Base-by-base conservation (phyloP, 2,329 filamentous ascomycete genomes). In the Phaeoacremonium minimum region DNA sequence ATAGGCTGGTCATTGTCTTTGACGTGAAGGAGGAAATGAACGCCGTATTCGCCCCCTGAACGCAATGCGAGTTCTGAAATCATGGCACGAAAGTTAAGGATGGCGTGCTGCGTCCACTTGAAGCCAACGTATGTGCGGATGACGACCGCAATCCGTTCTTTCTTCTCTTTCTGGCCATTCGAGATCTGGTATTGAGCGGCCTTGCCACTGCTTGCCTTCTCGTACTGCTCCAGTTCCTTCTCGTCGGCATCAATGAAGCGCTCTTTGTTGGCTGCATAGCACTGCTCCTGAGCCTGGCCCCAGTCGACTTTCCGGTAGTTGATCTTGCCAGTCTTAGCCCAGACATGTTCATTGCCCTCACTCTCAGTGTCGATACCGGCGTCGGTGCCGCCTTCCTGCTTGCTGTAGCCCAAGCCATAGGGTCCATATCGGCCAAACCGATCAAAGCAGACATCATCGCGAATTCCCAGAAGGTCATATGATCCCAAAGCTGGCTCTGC, bases 1-100 rank as follows among this genome's bases (percentile, higher is more conserved):
- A 95, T 87, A 30, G 84, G 85, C 29, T 82, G 65, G 50, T 85
- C 78, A 47, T 85, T 75, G 56, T 94, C 84, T 50, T 87, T 87
- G 46, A 94, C 86, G 47, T 95, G 87, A 28, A 95, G 74, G 22
- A 95, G 69, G 54, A 95, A 88, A 57, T 93, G 87, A 4, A 95
- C 72, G 5, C 76, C 74, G 50, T 93, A 95, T 56, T 95, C 87
- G 32, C 84, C 86, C 19, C 87, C 87, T 0, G 86, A 90, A 37
- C 78, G 71, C 33, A 95, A 66, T 7, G 82, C 79, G 8, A 94
- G 69, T 60, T 95, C 88, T 4, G 83, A 79, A 29, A 95, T 79
- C 49, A 95, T 66, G 19, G 89, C 83, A 13, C 88, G 85, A 49
- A 95, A 75, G 60, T 90, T 90, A 51, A 94, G 69, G 22, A 93